Evolutionary conservation across 805 yeast species (phyloP).

Genomic region (Nematodospora valgi): DNA sequence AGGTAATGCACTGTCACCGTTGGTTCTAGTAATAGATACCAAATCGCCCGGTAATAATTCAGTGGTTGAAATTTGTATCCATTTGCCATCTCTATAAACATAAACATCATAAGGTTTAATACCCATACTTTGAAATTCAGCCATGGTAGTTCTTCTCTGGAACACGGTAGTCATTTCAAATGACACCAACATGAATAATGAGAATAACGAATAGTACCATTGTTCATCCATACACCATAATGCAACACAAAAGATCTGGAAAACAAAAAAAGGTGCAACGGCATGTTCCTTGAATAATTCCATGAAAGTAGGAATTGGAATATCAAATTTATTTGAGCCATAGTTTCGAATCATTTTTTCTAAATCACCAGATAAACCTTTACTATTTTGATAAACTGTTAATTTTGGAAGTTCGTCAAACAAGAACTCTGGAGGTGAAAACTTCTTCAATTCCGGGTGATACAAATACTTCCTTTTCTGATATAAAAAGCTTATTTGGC

Average conservation of each 20-base stretch:
- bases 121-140: conserved; percentile 96
- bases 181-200: conserved; percentile 85
- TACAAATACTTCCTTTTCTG: conserved; percentile 90
- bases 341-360: conserved; percentile 51
- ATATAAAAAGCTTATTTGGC: conserved; percentile 71
- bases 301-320: conserved; percentile 87
- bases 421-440: conserved; percentile 79
- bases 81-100: conserved; percentile 64
- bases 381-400: conserved; percentile 49
- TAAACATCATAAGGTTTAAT: conserved; percentile 82
- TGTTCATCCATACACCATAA: conserved; percentile 95
- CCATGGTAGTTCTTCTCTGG: conserved; percentile 92
- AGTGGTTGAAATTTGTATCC: conserved; percentile 69
- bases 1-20: conserved; percentile 88
- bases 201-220: conserved; percentile 93
- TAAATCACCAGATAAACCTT: conserved; percentile 57
- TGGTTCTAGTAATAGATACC: conserved; percentile 82
- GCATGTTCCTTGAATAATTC: conserved; percentile 97
- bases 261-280: conserved; percentile 95
- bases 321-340: conserved; percentile 87
- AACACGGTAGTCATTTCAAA: conserved; percentile 94
- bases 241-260: conserved; percentile 93
- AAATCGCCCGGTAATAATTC: conserved; percentile 88
- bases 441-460: conserved; percentile 48
- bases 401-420: conserved; percentile 60